These are phyloP conservation scores for Pilobolus umbonatus DNA, from an alignment of 192 early-diverging fungal species.

Conservation along the genomic window DNA sequence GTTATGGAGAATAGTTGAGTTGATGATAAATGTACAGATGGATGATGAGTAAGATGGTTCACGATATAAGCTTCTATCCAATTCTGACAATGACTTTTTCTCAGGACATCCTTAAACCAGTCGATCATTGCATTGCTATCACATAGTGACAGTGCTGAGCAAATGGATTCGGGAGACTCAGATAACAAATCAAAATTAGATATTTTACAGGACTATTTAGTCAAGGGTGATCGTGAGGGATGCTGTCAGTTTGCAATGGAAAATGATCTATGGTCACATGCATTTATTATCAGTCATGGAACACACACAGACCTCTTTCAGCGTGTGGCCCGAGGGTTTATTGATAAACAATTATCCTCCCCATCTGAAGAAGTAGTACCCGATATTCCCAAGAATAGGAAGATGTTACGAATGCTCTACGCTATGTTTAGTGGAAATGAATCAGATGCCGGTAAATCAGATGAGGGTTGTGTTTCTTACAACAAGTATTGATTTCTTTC, in stretches of 20 bases:
- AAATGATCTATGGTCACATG: constrained; percentile 79
- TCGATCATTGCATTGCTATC: constrained; percentile 40
- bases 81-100: background rate
- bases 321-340: constrained; percentile 71
- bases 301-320: constrained; percentile 75
- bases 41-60: background rate
- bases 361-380: background rate
- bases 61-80: constrained; percentile 2
- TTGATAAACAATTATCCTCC: constrained; percentile 31
- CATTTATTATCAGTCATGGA: constrained; percentile 82
- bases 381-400: constrained; percentile 27
- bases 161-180: background rate
- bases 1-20: constrained; percentile 59
- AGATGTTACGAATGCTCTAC: constrained; percentile 59
- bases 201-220: constrained; percentile 55
- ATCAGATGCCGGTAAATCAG: constrained; percentile 36
- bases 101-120: constrained; percentile 43
- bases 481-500: background rate
- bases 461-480: background rate
- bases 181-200: constrained; percentile 36
- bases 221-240: constrained; percentile 53
- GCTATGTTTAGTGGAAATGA: constrained; percentile 63
- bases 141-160: constrained; percentile 7
- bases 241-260: constrained; percentile 47
- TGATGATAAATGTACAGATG: constrained; percentile 37